Conservation (phyloP, 352 stramenopile genomes). For the Globisporangium nunn region DNA sequence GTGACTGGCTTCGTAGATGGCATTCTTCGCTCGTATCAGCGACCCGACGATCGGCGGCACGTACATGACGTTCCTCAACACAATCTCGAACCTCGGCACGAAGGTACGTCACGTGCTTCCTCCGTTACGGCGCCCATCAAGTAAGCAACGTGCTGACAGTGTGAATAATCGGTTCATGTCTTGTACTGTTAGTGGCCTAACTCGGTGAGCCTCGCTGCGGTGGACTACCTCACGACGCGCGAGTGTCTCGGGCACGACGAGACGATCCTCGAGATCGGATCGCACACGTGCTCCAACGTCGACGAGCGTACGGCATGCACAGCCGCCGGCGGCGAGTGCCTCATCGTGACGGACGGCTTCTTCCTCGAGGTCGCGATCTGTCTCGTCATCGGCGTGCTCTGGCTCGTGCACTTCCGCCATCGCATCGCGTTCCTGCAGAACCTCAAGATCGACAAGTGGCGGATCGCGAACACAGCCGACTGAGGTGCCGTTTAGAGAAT, state of each 20-base stretch:
- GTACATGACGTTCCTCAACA: constrained; percentile 99
- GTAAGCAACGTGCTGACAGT: neutral
- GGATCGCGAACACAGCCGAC: constrained; percentile 34
- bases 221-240: constrained; percentile 75
- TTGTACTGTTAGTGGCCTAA: constrained; percentile 57
- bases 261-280: constrained; percentile 57
- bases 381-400: constrained; percentile 53
- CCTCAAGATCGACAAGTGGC: constrained; percentile 80
- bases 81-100: constrained; percentile 95
- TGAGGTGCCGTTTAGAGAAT: constrained; percentile 8
- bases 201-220: constrained; percentile 74
- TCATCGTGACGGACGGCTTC: constrained; percentile 77
- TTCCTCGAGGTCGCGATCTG: constrained; percentile 76
- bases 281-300: constrained; percentile 68
- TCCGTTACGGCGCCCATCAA: too few relatives aligned
- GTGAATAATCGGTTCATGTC: neutral
- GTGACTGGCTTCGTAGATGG: constrained; percentile 82
- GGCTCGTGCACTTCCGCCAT: constrained; percentile 63
- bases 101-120: constrained; percentile 45
- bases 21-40: constrained; percentile 96
- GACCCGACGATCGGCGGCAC: constrained; percentile 97
- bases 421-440: constrained; percentile 70
- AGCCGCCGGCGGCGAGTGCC: constrained; percentile 53
- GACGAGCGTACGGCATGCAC: constrained; percentile 55
- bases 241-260: constrained; percentile 76